phyloP scores from a whole-genome alignment of 2,329 filamentous ascomycete genomes.

The Trichoderma simmonsii region DNA sequence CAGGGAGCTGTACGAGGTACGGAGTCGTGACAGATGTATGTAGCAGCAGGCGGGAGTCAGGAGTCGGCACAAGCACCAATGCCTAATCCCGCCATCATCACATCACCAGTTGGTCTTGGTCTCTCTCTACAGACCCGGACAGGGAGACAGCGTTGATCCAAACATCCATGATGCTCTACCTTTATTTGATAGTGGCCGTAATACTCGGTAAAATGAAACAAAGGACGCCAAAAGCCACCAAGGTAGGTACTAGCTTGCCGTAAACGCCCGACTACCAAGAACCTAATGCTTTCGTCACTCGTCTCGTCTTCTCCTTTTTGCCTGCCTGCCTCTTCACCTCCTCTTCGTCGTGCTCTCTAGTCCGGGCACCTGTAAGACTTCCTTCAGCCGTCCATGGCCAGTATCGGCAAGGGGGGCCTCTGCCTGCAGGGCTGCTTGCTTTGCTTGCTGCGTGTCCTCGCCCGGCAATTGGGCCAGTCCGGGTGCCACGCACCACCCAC shows the following conservation, averaged over 20 bases:
- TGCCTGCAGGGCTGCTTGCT: conserved; percentile 14
- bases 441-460: conserved; percentile 14
- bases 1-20: conserved; percentile 3
- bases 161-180: neutral
- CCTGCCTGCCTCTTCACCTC: neutral
- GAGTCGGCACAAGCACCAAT: neutral
- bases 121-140: neutral
- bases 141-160: neutral
- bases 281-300: neutral
- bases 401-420: neutral
- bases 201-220: neutral
- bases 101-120: neutral
- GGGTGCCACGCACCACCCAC: conserved; percentile 18
- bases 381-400: neutral
- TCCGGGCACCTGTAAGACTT: neutral
- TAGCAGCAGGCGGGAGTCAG: neutral
- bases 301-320: neutral
- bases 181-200: neutral
- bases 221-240: neutral
- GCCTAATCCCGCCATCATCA: neutral
- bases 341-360: neutral
- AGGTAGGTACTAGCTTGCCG: neutral
- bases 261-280: neutral
- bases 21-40: conserved; percentile 1
- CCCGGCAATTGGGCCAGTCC: conserved; percentile 18